phyloP scores from a whole-genome alignment of 306 rosid genomes.

The Erythrophleum fordii region DNA sequence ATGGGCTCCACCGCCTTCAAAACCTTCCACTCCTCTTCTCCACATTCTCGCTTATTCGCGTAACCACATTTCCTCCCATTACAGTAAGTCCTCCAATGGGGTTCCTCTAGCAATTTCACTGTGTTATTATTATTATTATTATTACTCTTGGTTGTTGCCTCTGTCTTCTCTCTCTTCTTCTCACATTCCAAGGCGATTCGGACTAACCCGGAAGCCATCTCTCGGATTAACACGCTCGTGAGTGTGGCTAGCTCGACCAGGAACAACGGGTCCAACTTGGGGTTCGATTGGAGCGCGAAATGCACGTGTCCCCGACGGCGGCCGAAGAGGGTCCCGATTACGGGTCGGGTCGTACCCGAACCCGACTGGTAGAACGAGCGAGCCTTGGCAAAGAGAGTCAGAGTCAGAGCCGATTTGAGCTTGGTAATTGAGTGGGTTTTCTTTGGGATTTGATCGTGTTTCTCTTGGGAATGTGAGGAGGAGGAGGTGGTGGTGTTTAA shows the following conservation, averaged over 20 bases:
- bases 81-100: conserved; percentile 76
- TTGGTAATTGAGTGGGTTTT: conserved; percentile 34
- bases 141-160: too few relatives aligned
- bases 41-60: conserved; percentile 57
- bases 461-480: conserved; percentile 49
- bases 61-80: conserved; percentile 86
- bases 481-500: conserved; percentile 37
- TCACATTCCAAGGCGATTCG: conserved; percentile 83
- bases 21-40: conserved; percentile 72
- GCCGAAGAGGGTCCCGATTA: conserved; percentile 86
- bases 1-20: conserved; percentile 78
- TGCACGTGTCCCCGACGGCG: conserved; percentile 79
- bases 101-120: conserved; percentile 58
- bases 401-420: conserved; percentile 57
- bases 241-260: conserved; percentile 76
- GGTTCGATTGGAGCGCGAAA: conserved; percentile 66
- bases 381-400: conserved; percentile 43
- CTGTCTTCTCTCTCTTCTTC: conserved; percentile 42
- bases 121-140: not conserved
- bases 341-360: conserved; percentile 41
- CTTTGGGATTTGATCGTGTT: conserved; percentile 27
- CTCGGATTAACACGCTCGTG: conserved; percentile 71
- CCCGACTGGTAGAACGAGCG: conserved; percentile 32
- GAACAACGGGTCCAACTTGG: conserved; percentile 57
- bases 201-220: conserved; percentile 93